phyloP scores from a whole-genome alignment of 2,329 filamentous ascomycete species.

The Leptographium procerum region DNA sequence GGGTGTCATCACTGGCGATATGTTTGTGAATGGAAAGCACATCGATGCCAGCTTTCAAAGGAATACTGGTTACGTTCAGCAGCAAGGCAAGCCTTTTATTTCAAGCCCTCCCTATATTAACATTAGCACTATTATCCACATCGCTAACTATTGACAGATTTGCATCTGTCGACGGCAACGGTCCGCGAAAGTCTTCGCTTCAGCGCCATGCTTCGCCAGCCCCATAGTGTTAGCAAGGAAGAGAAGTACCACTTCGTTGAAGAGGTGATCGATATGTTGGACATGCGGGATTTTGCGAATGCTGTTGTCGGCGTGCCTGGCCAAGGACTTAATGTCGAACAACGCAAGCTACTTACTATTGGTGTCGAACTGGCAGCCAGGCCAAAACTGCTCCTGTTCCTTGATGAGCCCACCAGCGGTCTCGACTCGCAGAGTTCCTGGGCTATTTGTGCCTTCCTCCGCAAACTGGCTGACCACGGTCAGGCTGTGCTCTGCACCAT shows the following conservation, averaged over 20 bases:
- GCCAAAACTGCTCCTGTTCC: slow-evolving; percentile 77
- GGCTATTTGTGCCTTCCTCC: slow-evolving; percentile 77
- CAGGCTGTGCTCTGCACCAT: slow-evolving; percentile 96
- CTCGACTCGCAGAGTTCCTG: slow-evolving; percentile 88
- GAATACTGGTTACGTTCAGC: slow-evolving; percentile 84
- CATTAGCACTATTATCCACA: background rate
- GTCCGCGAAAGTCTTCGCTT: slow-evolving; percentile 83
- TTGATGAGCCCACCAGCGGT: slow-evolving; percentile 93
- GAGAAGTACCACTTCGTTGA: slow-evolving; percentile 88
- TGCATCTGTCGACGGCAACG: slow-evolving; percentile 73
- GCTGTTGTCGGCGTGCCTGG: slow-evolving; percentile 84
- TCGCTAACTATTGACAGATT: slow-evolving; percentile 29
- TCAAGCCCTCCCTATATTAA: background rate
- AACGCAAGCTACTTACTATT: slow-evolving; percentile 66
- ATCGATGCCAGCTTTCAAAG: slow-evolving; percentile 78
- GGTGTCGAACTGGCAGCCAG: slow-evolving; percentile 93
- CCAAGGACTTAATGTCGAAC: slow-evolving; percentile 66
- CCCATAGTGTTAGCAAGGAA: slow-evolving; percentile 53
- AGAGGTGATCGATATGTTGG: slow-evolving; percentile 80
- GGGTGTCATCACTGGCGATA: slow-evolving; percentile 79
- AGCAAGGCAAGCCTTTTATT: slow-evolving; percentile 47
- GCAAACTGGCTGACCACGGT: slow-evolving; percentile 78
- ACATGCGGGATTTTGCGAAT: slow-evolving; percentile 84
- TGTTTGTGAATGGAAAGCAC: slow-evolving; percentile 54
- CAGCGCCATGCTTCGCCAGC: slow-evolving; percentile 75